phyloP scores from a whole-genome alignment of 495 filamentous ascomycete species.

The Aspergillus nidulans region DNA sequence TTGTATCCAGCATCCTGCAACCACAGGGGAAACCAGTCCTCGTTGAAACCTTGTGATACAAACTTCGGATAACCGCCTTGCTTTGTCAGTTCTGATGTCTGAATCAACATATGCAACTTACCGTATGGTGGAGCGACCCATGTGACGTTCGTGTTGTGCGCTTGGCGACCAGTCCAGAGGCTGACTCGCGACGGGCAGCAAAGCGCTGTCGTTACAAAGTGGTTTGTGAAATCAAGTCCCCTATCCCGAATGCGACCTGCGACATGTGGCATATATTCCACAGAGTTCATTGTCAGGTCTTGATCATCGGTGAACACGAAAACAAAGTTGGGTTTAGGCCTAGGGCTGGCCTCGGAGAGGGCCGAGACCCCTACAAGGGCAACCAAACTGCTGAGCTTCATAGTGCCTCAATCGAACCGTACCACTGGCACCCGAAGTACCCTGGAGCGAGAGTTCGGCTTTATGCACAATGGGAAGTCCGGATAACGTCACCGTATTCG shows the following conservation, averaged over 20 bases:
- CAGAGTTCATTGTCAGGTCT: slow-evolving; percentile 55
- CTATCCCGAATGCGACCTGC: slow-evolving; percentile 47
- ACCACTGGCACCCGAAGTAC: background rate
- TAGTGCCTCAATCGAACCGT: background rate
- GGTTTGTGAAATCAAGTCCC: slow-evolving; percentile 52
- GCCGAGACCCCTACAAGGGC: slow-evolving; percentile 7
- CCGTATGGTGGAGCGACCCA: slow-evolving; percentile 61
- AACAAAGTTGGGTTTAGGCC: slow-evolving; percentile 50
- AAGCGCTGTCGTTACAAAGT: slow-evolving; percentile 59
- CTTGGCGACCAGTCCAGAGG: slow-evolving; percentile 60
- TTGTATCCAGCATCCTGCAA: slow-evolving; percentile 65
- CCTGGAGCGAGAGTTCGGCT: background rate
- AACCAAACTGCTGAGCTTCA: slow-evolving; percentile 17
- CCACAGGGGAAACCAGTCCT: slow-evolving; percentile 65
- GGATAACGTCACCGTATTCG: background rate
- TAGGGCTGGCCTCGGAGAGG: slow-evolving; percentile 10
- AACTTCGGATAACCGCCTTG: slow-evolving; percentile 70
- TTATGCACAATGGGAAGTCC: background rate
- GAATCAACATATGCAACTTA: slow-evolving; percentile 15
- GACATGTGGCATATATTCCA: slow-evolving; percentile 54
- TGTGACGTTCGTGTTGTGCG: slow-evolving; percentile 74
- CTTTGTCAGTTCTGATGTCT: background rate
- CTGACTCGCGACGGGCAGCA: slow-evolving; percentile 63
- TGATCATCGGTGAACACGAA: slow-evolving; percentile 67
- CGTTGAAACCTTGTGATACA: slow-evolving; percentile 59